Evolutionary conservation across 148 eudicot genomes (phyloP).

Genomic region (Drosera capensis): DNA sequence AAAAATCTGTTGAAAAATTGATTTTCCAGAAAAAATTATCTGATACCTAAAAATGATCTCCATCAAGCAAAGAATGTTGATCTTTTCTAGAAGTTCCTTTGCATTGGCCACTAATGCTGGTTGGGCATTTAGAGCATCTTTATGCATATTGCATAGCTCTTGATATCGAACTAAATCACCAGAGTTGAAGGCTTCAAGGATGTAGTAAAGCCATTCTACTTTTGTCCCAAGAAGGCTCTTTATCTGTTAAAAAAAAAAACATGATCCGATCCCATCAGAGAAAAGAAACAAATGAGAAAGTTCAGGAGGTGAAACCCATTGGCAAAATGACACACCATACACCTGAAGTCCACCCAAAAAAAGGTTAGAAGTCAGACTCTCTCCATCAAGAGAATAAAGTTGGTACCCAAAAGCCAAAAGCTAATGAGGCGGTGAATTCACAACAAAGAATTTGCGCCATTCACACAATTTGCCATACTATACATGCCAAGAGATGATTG

Average conservation of each 20-base stretch:
- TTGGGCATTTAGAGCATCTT: constrained; percentile 66
- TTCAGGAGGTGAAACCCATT: not conserved
- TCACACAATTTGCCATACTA: too few relatives aligned
- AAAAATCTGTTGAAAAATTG: not conserved
- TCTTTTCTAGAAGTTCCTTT: constrained; percentile 77
- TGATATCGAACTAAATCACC: constrained; percentile 83
- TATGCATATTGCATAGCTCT: constrained; percentile 70
- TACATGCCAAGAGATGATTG: too few relatives aligned
- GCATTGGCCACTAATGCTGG: constrained; percentile 90
- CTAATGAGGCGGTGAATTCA: too few relatives aligned
- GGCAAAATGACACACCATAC: too few relatives aligned
- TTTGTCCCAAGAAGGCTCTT: constrained; percentile 78
- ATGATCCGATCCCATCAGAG: constrained; percentile 3
- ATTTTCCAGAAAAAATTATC: not conserved
- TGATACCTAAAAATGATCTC: constrained; percentile 81
- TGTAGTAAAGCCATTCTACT: constrained; percentile 89
- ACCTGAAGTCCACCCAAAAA: too few relatives aligned
- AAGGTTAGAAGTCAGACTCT: too few relatives aligned
- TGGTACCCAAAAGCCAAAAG: too few relatives aligned
- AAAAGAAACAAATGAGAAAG: not conserved
- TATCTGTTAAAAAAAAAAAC: constrained; percentile 29
- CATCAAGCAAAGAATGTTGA: constrained; percentile 95
- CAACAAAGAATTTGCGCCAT: too few relatives aligned
- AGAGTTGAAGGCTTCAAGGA: constrained; percentile 78
- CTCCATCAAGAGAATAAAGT: too few relatives aligned